phyloP scores from a whole-genome alignment of 148 eudicot species.

The Linanthus parryae region DNA sequence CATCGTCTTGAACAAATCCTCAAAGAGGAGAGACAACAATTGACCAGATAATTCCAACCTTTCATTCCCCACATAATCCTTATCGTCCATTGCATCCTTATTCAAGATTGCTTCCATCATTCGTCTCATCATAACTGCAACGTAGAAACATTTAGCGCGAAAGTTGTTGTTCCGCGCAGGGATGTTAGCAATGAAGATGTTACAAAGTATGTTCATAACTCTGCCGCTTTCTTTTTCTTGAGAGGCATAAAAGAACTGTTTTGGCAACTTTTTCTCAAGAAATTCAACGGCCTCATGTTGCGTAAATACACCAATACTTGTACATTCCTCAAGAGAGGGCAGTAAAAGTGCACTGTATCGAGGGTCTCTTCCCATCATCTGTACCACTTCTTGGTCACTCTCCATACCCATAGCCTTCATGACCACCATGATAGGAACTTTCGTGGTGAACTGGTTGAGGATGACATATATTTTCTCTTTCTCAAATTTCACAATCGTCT shows the following conservation, averaged over 20 bases:
- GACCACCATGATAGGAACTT: constrained; percentile 95
- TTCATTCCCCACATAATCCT: constrained; percentile 98
- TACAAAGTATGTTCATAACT: constrained; percentile 57
- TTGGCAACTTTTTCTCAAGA: constrained; percentile 62
- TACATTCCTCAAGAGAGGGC: constrained; percentile 97
- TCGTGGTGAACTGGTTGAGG: constrained; percentile 54
- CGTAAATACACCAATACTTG: constrained; percentile 40
- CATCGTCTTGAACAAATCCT: constrained; percentile 96
- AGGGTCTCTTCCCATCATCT: constrained; percentile 97
- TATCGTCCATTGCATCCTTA: constrained; percentile 93
- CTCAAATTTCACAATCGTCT: constrained; percentile 72
- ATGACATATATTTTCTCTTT: constrained; percentile 85
- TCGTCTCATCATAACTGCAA: constrained; percentile 91
- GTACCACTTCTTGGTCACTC: constrained; percentile 95
- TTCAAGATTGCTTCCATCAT: constrained; percentile 87
- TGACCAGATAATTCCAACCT: constrained; percentile 97
- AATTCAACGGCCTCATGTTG: constrained; percentile 65
- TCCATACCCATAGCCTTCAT: constrained; percentile 99
- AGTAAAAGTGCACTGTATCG: constrained; percentile 62
- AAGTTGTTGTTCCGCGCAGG: constrained; percentile 71
- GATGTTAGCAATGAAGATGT: constrained; percentile 73
- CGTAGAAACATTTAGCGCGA: constrained; percentile 79
- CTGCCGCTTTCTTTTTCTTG: too few relatives aligned
- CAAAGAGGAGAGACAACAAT: constrained; percentile 73
- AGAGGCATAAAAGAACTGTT: too few relatives aligned